Base-by-base conservation (phyloP, 2,329 filamentous ascomycete species). In the Paramyrothecium roridum region DNA sequence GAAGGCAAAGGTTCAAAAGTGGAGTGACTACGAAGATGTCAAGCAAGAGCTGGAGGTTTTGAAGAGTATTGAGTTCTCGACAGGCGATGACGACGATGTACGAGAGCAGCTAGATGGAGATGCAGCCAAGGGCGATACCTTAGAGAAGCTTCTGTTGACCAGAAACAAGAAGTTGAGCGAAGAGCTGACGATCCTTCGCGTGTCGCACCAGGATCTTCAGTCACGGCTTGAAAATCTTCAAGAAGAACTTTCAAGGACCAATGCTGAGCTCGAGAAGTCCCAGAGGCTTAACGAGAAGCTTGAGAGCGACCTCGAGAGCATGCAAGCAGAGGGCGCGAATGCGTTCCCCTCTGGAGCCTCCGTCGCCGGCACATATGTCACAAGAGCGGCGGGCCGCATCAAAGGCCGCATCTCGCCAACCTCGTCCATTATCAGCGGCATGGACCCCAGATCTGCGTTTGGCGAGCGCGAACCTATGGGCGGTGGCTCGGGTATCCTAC, bases 381-480 rank as follows among this genome's bases (percentile, higher is more conserved):
- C 82, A 2, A 72, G 79, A 13, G 79, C 78, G 43, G 79, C 81
- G 2, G 80, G 84, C 19, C 83, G 89, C 50, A 84, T 86, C 64
- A 85, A 89, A 30, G 84, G 88, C 45, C 78, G 80, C 51, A 84
- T 89, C 17, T 98, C 95, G 3, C 96, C 95, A 0, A 98, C 95
- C 1, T 98, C 93, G 3, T 98, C 93, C 20, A 98, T 99, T 65
- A 98, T 99, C 65, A 97, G 93, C 57, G 95, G 95, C n/a, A 92
- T 97, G 67, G 90, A 96, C 66, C 87, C 89, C 21, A 81, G 84
- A 47, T 78, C 56, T 17, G 60, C 63, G 46, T 77, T 74, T 50
- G 69, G 73, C 10, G 73, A 79, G 43, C 76, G 80, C 17, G 89
- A 91, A 49, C 79, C 87, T 10, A 81, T 88, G 54, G 89, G 89